Conservation (phyloP, 352 stramenopile species). For the Globisporangium megalacanthum region DNA sequence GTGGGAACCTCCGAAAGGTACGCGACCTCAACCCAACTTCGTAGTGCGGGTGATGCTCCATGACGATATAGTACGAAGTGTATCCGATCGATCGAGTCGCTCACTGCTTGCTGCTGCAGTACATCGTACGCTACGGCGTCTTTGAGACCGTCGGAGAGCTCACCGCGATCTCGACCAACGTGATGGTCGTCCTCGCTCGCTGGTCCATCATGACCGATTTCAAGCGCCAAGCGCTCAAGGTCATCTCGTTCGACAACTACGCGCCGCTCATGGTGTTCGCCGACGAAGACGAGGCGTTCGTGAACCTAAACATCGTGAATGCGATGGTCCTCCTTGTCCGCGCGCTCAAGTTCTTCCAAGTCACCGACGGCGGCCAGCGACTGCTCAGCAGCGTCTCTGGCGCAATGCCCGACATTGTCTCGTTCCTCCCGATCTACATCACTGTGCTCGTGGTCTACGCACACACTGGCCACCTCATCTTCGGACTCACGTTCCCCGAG, state of each 20-base stretch:
- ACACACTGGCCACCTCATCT: slow-evolving; percentile 60
- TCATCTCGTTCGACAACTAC: slow-evolving; percentile 55
- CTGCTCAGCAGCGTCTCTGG: slow-evolving; percentile 60
- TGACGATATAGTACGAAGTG: slow-evolving; percentile 19
- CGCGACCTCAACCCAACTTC: no score
- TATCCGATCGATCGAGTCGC: neutral
- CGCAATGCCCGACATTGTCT: slow-evolving; percentile 61
- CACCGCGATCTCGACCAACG: slow-evolving; percentile 36
- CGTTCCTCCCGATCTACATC: slow-evolving; percentile 71
- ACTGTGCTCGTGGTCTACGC: slow-evolving; percentile 57
- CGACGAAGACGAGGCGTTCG: slow-evolving; percentile 51
- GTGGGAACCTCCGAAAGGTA: slow-evolving; percentile 38
- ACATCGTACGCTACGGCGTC: slow-evolving; percentile 46
- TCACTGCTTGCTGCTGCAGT: slow-evolving; percentile 17
- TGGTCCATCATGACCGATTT: slow-evolving; percentile 35
- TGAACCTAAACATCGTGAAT: slow-evolving; percentile 63
- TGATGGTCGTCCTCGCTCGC: slow-evolving; percentile 33
- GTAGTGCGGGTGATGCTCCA: neutral
- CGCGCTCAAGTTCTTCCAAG: slow-evolving; percentile 65
- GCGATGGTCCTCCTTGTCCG: slow-evolving; percentile 46
- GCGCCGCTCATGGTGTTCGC: slow-evolving; percentile 38
- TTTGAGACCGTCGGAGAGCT: slow-evolving; percentile 59
- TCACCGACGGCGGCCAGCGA: slow-evolving; percentile 48
- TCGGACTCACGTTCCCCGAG: slow-evolving; percentile 51
- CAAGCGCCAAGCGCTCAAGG: slow-evolving; percentile 24